Evolutionary conservation across 306 rosid species (phyloP), one percentile per base, ranked within the genome.

Genomic region (Sesbania bispinosa): DNA sequence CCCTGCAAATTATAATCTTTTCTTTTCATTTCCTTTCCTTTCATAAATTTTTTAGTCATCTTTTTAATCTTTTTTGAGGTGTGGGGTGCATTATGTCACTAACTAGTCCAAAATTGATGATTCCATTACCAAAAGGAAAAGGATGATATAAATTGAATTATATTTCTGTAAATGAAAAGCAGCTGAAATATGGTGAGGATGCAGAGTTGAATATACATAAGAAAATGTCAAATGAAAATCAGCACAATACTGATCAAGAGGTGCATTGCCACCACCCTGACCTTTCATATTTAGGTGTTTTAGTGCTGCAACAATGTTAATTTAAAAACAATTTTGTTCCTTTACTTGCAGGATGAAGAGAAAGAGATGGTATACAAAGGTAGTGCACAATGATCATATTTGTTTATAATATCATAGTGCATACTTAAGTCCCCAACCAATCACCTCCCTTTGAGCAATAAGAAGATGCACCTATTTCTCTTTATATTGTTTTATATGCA

Each of bases 181-280:
- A 90, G 90, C 81, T 81, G 57, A 59, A 75, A 52, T 76, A 85
- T 82, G 80, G 68, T 4, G 84, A 67, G 41, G 61, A 77, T 24
- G 75, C 39, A 30, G 71, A 77, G 60, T 18, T 26, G 64, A 38
- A 58, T 41, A 77, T 43, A 47, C 78, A 69, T 52, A 79, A 70
- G 51, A 78, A 67, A 18, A 77, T 9, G 54, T 60, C 84, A 48
- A 73, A 76, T 59, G 83, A 26, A 20, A 80, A 30, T 62, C 66
- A 43, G 6, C 36, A 43, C 5, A 61, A 32, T 19, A 14, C 45
- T 45, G 32, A 35, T 74, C 72, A 58, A 61, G 88, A 73, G 74
- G 75, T 59, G 15, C 39, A 15, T 0, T 59, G 11, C 19, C 39
- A 43, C 55, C 43, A 45, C 50, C 30, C 39, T 54, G 8, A 14